Evolutionary conservation across 345 rosid genomes (phyloP).

Genomic region (Turritis glabra): DNA sequence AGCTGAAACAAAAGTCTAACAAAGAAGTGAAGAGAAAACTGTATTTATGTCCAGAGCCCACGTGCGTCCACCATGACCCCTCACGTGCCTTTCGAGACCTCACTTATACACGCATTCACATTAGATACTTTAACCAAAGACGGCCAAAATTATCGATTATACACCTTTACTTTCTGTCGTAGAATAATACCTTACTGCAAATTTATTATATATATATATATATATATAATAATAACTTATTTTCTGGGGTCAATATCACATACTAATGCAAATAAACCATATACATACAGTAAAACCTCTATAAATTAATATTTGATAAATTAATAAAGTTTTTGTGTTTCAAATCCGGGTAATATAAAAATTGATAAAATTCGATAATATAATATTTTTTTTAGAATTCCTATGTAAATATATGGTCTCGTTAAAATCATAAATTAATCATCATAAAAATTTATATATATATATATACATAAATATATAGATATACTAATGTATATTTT

Average conservation of each 20-base stretch:
- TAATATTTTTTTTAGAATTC: no score
- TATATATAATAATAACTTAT: not conserved
- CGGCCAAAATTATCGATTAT: not conserved
- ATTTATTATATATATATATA: not conserved
- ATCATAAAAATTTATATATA: no score
- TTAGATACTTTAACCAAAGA: not conserved
- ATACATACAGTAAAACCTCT: no score
- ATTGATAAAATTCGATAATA: no score
- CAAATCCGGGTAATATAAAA: no score
- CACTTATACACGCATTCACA: slow-evolving; percentile 15
- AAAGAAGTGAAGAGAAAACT: slow-evolving; percentile 66
- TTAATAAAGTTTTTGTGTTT: no score
- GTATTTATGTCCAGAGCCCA: slow-evolving; percentile 63
- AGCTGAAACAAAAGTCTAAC: slow-evolving; percentile 65
- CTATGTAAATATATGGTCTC: no score
- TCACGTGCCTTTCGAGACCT: slow-evolving; percentile 63
- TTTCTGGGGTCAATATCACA: not conserved
- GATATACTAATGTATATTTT: no score
- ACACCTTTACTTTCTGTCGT: not conserved
- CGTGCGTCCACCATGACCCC: slow-evolving; percentile 65
- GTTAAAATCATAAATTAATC: no score
- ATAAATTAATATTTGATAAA: no score
- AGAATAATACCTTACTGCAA: not conserved
- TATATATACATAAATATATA: no score
- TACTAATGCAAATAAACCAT: not conserved